A percentile compares a stretch with the other conserved stretches of the same genome.
Evolutionary conservation across 164 flowering plant genomes (phyloP).

Genomic region (Annona squamosa): DNA sequence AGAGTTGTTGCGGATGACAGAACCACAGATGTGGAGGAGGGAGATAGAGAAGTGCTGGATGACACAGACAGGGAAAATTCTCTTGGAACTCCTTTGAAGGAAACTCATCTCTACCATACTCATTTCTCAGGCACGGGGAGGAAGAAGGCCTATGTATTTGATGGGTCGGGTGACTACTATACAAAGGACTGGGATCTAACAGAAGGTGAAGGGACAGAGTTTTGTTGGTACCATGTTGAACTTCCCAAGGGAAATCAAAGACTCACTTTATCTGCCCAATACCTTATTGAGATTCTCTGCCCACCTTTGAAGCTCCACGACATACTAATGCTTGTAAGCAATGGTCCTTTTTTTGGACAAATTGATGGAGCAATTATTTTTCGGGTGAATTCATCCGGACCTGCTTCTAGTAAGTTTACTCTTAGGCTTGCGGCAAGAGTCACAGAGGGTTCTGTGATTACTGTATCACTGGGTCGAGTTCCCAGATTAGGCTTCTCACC

Average conservation of each 20-base stretch:
- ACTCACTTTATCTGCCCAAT: slow-evolving; percentile 71
- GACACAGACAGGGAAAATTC: slow-evolving; percentile 28
- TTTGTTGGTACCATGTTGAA: slow-evolving; percentile 98
- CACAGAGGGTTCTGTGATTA: slow-evolving; percentile 79
- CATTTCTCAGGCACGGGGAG: slow-evolving; percentile 65
- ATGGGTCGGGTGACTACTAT: slow-evolving; percentile 72
- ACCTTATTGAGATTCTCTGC: slow-evolving; percentile 81
- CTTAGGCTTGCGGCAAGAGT: slow-evolving; percentile 82
- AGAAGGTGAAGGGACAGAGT: slow-evolving; percentile 70
- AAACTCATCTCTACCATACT: slow-evolving; percentile 15
- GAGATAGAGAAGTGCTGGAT: slow-evolving; percentile 28
- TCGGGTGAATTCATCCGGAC: slow-evolving; percentile 91
- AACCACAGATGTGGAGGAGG: slow-evolving; percentile 28
- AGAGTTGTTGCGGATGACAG: slow-evolving; percentile 21
- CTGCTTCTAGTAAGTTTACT: slow-evolving; percentile 70
- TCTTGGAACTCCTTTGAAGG: slow-evolving; percentile 21
- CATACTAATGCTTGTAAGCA: slow-evolving; percentile 84
- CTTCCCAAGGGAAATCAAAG: slow-evolving; percentile 78
- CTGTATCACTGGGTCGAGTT: slow-evolving; percentile 90
- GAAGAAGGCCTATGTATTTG: slow-evolving; percentile 76
- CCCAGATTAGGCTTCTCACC: slow-evolving; percentile 90
- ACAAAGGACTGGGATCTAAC: slow-evolving; percentile 85
- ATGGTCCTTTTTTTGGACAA: slow-evolving; percentile 95
- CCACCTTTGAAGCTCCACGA: slow-evolving; percentile 97
- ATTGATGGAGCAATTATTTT: slow-evolving; percentile 94